Percentiles rank a stretch among this genome's conserved stretches.
phyloP scores from a whole-genome alignment of 2,329 filamentous ascomycete genomes.

The Clonostachys rhizophaga region DNA sequence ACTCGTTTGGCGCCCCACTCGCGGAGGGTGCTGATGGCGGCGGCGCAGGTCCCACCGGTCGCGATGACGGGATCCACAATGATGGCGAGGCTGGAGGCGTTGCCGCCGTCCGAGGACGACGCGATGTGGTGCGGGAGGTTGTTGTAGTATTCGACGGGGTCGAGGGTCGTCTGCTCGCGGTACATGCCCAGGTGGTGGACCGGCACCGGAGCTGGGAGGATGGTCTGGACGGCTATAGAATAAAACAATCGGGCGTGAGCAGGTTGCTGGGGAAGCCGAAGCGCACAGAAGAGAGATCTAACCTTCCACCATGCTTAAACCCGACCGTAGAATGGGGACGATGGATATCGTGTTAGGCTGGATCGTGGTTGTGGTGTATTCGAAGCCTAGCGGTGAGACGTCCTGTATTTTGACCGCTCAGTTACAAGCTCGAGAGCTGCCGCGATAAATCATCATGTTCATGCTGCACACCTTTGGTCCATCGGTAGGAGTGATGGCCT shows the following conservation, averaged over 20 bases:
- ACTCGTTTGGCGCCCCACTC: slow-evolving; percentile 91
- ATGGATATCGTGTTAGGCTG: slow-evolving; percentile 67
- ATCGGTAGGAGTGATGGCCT: slow-evolving; percentile 49
- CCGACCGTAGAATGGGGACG: slow-evolving; percentile 89
- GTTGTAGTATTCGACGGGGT: slow-evolving; percentile 97
- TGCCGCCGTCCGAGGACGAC: slow-evolving; percentile 23
- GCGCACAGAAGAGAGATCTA: slow-evolving; percentile 7
- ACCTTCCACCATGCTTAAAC: slow-evolving; percentile 88
- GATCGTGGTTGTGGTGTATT: slow-evolving; percentile 64
- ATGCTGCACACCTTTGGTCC: slow-evolving; percentile 56
- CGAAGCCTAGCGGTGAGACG: slow-evolving; percentile 71
- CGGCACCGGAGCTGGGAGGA: slow-evolving; percentile 76
- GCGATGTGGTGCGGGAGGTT: slow-evolving; percentile 75
- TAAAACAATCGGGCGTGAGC: neutral
- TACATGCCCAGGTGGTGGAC: slow-evolving; percentile 94
- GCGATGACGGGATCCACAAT: slow-evolving; percentile 91
- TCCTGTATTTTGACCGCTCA: slow-evolving; percentile 43
- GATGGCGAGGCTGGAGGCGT: slow-evolving; percentile 60
- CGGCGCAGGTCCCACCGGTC: slow-evolving; percentile 83
- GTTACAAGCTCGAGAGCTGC: slow-evolving; percentile 10
- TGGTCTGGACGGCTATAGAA: slow-evolving; percentile 64
- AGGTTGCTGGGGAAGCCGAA: neutral
- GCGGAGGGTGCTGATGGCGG: slow-evolving; percentile 80
- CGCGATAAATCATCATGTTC: neutral
- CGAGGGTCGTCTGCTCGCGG: slow-evolving; percentile 80